Conservation (phyloP, 192 early-diverging fungal genomes). For the Borealophlyctis nickersoniae region DNA sequence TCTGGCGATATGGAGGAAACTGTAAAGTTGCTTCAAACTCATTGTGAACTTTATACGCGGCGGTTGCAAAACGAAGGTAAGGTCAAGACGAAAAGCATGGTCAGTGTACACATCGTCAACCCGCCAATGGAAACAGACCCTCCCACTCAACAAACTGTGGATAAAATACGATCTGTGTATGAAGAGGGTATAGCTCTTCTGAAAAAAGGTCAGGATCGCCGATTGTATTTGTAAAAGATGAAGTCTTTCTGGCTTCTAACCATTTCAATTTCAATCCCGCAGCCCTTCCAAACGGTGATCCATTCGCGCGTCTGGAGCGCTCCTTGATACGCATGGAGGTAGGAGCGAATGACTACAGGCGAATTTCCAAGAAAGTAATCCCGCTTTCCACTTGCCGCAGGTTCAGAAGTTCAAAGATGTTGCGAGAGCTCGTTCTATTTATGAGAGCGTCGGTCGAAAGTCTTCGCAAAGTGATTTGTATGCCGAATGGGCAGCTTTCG, state of each 20-base stretch:
- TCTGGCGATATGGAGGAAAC: conserved; percentile 29
- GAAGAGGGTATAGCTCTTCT: too few relatives aligned
- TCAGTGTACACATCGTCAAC: too few relatives aligned
- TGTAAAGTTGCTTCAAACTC: conserved; percentile 21
- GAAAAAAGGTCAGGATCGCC: too few relatives aligned
- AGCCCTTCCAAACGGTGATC: conserved; percentile 18
- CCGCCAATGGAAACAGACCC: too few relatives aligned
- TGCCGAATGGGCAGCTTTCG: conserved; percentile 30
- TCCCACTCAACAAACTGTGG: too few relatives aligned
- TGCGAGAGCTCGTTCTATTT: conserved; percentile 21
- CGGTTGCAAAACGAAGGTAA: conserved; percentile 15
- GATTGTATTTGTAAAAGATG: too few relatives aligned
- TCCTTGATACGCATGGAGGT: conserved; percentile 23
- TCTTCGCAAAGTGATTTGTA: conserved; percentile 18
- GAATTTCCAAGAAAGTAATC: too few relatives aligned
- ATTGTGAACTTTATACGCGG: conserved; percentile 11
- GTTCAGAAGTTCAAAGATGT: conserved; percentile 27
- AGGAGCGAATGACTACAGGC: too few relatives aligned
- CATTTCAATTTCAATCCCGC: too few relatives aligned
- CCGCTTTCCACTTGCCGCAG: too few relatives aligned
- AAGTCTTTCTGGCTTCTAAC: too few relatives aligned
- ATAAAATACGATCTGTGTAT: too few relatives aligned
- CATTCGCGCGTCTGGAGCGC: conserved; percentile 35
- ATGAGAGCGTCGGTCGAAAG: conserved; percentile 10
- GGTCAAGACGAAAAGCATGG: neutral